These are phyloP conservation scores for Chenopodium formosanum DNA, from an alignment of 148 eudicot species.

Conservation along the genomic window DNA sequence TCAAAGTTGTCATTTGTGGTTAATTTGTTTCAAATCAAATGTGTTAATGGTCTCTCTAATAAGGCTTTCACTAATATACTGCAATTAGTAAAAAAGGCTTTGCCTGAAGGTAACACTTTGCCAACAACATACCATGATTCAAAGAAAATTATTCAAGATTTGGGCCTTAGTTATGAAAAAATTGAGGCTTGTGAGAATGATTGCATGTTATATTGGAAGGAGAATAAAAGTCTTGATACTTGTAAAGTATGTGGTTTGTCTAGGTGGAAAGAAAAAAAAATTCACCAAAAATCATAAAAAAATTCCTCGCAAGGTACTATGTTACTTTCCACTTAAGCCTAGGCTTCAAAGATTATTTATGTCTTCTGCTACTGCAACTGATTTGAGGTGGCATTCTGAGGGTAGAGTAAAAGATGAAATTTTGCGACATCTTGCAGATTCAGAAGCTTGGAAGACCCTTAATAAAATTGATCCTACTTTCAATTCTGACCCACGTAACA, in stretches of 20 bases:
- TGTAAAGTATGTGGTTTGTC: slow-evolving; percentile 3
- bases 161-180: slow-evolving; percentile 15
- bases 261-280: too few relatives aligned
- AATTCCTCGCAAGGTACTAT: slow-evolving; percentile 3
- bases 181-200: slow-evolving; percentile 7
- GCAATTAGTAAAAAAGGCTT: slow-evolving; percentile 4
- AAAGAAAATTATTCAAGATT: slow-evolving; percentile 2
- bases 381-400: slow-evolving; percentile 25
- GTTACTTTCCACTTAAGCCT: slow-evolving; percentile 20
- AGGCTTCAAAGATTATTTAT: slow-evolving; percentile 14
- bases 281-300: neutral
- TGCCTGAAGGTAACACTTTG: neutral
- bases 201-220: slow-evolving; percentile 11
- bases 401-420: neutral
- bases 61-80: slow-evolving; percentile 6
- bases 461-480: slow-evolving; percentile 6
- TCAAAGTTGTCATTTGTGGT: slow-evolving; percentile 10
- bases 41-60: slow-evolving; percentile 3
- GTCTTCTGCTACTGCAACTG: neutral
- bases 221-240: neutral
- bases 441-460: slow-evolving; percentile 25
- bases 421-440: slow-evolving; percentile 13
- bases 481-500: slow-evolving; percentile 9
- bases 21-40: slow-evolving; percentile 12
- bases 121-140: slow-evolving; percentile 8